Conservation (phyloP, 768 basidiomycete genomes). For the Plicaturopsis crispa region DNA sequence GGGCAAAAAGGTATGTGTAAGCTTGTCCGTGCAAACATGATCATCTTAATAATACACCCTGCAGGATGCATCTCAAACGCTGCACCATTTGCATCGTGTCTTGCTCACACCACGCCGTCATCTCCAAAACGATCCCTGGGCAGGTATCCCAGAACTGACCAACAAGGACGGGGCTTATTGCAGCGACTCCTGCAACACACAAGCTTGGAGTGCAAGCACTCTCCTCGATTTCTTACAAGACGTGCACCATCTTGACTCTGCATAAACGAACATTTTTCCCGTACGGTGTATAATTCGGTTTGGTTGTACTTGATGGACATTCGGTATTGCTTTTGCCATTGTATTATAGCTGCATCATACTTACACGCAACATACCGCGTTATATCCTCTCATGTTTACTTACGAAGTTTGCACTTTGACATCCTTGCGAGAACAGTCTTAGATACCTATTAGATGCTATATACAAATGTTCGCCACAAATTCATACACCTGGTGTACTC, state of each 20-base stretch:
- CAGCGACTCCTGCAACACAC: slow-evolving; percentile 83
- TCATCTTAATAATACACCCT: slow-evolving; percentile 7
- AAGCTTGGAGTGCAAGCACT: slow-evolving; percentile 95
- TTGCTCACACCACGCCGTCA: slow-evolving; percentile 66
- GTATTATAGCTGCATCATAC: too few species aligned
- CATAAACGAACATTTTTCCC: too few species aligned
- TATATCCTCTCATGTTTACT: too few species aligned
- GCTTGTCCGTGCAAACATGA: neutral
- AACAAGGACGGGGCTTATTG: slow-evolving; percentile 82
- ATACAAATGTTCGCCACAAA: too few species aligned
- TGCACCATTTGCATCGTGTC: slow-evolving; percentile 73
- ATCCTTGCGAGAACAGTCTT: too few species aligned
- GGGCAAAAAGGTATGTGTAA: slow-evolving; percentile 54
- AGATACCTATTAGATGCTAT: too few species aligned
- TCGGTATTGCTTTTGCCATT: too few species aligned
- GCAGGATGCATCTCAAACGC: slow-evolving; percentile 61
- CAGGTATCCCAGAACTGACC: slow-evolving; percentile 89
- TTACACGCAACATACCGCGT: too few species aligned
- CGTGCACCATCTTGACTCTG: slow-evolving; percentile 38
- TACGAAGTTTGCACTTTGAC: too few species aligned
- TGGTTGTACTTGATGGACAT: too few species aligned
- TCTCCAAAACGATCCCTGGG: slow-evolving; percentile 81
- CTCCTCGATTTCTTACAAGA: slow-evolving; percentile 82
- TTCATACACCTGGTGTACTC: too few species aligned
- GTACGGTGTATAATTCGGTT: too few species aligned